Conservation (phyloP, 2,329 filamentous ascomycete species). For the Claviceps fusiformis region DNA sequence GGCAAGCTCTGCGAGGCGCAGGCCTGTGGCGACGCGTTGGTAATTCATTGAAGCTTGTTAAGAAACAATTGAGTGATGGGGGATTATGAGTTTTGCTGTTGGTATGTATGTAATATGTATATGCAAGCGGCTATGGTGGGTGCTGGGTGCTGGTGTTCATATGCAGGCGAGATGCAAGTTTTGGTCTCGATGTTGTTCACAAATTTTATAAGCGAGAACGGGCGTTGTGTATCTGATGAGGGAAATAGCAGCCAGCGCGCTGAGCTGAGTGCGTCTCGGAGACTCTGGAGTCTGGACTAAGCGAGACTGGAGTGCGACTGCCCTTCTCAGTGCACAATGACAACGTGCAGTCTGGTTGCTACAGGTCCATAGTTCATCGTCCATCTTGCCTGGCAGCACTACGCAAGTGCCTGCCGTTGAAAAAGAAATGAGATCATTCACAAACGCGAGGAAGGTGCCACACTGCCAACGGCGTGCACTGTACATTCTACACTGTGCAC, state of each 20-base stretch:
- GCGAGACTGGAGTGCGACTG: background rate
- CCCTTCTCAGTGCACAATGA: background rate
- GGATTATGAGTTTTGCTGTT: background rate
- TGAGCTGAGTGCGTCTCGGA: background rate
- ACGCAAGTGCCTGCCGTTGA: background rate
- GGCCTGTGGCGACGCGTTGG: conserved; percentile 25
- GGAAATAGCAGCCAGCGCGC: background rate
- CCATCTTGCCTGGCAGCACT: background rate
- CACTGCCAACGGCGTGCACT: too few relatives aligned
- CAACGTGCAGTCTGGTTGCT: background rate
- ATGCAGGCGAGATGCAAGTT: background rate
- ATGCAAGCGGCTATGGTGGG: background rate
- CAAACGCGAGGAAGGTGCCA: background rate
- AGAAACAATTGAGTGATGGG: background rate
- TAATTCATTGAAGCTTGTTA: conserved; percentile 19
- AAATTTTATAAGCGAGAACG: background rate
- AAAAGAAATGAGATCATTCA: background rate
- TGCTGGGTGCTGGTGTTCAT: background rate
- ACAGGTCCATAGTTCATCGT: too few relatives aligned
- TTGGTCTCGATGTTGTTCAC: background rate
- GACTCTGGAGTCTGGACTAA: background rate
- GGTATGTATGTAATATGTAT: background rate
- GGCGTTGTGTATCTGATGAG: background rate
- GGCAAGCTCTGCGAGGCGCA: conserved; percentile 40
- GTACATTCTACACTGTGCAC: too few relatives aligned